Conservation (phyloP, 371 early-diverging fungal genomes). For the Mucor indicus region DNA sequence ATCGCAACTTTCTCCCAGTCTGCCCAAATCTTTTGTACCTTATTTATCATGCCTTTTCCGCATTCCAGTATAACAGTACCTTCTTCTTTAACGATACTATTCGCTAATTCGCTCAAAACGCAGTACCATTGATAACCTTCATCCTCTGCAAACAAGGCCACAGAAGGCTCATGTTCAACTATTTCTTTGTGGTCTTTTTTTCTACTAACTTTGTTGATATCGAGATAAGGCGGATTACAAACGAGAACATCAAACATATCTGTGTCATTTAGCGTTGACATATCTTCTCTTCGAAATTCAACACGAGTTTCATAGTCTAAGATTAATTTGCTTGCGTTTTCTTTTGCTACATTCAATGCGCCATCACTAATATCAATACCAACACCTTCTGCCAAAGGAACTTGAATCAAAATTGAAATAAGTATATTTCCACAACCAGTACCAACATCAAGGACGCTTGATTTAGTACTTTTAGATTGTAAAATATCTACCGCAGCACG, state of each 20-base stretch:
- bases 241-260: slow-evolving; percentile 62
- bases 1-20: slow-evolving; percentile 41
- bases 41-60: slow-evolving; percentile 64
- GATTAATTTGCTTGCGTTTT: slow-evolving; percentile 36
- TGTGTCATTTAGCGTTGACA: slow-evolving; percentile 31
- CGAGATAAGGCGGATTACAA: slow-evolving; percentile 78
- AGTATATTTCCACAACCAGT: slow-evolving; percentile 77
- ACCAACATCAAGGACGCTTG: slow-evolving; percentile 63
- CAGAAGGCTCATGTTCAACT: slow-evolving; percentile 59
- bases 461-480: not conserved
- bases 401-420: slow-evolving; percentile 48
- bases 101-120: slow-evolving; percentile 41
- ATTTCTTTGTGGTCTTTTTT: slow-evolving; percentile 28
- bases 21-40: slow-evolving; percentile 58
- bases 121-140: slow-evolving; percentile 68
- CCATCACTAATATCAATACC: slow-evolving; percentile 66
- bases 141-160: slow-evolving; percentile 64
- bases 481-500: slow-evolving; percentile 26
- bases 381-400: slow-evolving; percentile 36
- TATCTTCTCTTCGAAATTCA: slow-evolving; percentile 33
- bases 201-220: slow-evolving; percentile 28
- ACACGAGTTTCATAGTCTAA: slow-evolving; percentile 21
- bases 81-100: slow-evolving; percentile 28
- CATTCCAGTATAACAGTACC: slow-evolving; percentile 62
- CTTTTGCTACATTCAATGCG: slow-evolving; percentile 56